These are phyloP conservation scores for Mortierella sp. DNA, from an alignment of 371 early-diverging fungal genomes.

Conservation along the genomic window DNA sequence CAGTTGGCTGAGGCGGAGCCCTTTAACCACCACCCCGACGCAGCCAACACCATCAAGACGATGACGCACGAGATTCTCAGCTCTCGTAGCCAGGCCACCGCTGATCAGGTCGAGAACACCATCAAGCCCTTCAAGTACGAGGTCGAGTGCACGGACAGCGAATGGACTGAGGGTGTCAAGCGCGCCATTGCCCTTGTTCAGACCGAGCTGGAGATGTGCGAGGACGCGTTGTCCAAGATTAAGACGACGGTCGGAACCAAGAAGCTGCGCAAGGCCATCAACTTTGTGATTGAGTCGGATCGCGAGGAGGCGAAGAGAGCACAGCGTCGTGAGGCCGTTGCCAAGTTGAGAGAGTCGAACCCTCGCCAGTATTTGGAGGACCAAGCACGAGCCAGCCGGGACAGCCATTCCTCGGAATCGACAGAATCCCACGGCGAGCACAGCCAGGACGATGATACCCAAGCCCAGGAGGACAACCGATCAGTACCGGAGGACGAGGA, in stretches of 20 bases:
- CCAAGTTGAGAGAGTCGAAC: conserved; percentile 38
- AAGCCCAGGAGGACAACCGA: conserved; percentile 56
- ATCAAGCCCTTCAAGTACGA: conserved; percentile 99
- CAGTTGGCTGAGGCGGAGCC: conserved; percentile 85
- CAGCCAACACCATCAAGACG: conserved; percentile 83
- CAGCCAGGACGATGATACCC: conserved; percentile 33
- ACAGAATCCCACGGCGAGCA: conserved; percentile 20
- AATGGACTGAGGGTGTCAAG: conserved; percentile 93
- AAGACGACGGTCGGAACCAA: conserved; percentile 83
- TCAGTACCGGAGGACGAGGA: conserved; percentile 45
- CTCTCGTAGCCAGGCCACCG: conserved; percentile 85
- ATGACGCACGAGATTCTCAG: conserved; percentile 89
- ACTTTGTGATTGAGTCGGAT: conserved; percentile 69
- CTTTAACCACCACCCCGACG: conserved; percentile 88
- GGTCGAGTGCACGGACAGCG: conserved; percentile 91
- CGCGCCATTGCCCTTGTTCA: conserved; percentile 83
- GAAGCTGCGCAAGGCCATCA: conserved; percentile 88
- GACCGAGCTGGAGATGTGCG: conserved; percentile 80
- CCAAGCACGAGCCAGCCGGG: not conserved
- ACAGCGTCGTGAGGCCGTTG: conserved; percentile 51
- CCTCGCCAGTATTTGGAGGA: conserved; percentile 28
- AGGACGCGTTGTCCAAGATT: conserved; percentile 78
- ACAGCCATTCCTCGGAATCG: not conserved
- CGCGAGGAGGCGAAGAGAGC: conserved; percentile 67
- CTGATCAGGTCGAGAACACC: conserved; percentile 98